phyloP scores from a whole-genome alignment of 78 protist genomes.

The Anaeramoeba flamelloides region DNA sequence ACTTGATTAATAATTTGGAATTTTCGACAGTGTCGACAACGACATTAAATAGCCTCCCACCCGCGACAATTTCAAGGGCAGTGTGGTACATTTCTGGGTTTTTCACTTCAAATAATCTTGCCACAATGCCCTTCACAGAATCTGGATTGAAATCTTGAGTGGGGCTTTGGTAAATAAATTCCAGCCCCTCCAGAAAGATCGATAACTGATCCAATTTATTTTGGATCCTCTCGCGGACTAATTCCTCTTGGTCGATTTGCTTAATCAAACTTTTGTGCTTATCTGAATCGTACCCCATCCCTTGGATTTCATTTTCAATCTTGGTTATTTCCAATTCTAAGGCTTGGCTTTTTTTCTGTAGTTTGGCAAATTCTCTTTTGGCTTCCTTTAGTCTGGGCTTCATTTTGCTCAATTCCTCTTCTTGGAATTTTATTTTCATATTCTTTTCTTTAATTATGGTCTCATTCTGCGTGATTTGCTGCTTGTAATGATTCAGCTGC shows the following conservation, averaged over 20 bases:
- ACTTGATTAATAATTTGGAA: constrained; percentile 46
- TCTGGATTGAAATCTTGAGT: constrained; percentile 37
- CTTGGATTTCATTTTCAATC: constrained; percentile 7
- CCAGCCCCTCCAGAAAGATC: constrained; percentile 15
- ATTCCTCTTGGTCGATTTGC: neutral
- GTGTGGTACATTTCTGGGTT: neutral
- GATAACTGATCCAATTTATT: neutral
- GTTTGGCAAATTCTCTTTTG: constrained; percentile 5
- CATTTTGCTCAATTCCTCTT: neutral
- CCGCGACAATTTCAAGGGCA: neutral
- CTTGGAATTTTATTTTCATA: neutral
- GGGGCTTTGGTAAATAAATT: constrained; percentile 57
- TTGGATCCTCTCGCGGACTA: neutral
- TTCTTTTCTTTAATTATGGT: neutral
- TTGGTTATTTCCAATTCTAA: constrained; percentile 1
- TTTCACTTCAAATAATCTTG: neutral
- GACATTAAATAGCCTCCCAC: constrained; percentile 52
- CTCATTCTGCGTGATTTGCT: constrained; percentile 4
- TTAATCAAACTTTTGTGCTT: neutral
- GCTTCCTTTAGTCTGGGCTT: constrained; percentile 7
- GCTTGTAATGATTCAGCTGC: neutral
- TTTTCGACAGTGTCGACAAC: constrained; percentile 69
- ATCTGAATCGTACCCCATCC: neutral
- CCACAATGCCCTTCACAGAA: constrained; percentile 29
- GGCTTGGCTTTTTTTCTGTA: constrained; percentile 6